These are phyloP conservation scores for Dryas integrifolia DNA, from an alignment of 331 rosid genomes.

Conservation along the genomic window DNA sequence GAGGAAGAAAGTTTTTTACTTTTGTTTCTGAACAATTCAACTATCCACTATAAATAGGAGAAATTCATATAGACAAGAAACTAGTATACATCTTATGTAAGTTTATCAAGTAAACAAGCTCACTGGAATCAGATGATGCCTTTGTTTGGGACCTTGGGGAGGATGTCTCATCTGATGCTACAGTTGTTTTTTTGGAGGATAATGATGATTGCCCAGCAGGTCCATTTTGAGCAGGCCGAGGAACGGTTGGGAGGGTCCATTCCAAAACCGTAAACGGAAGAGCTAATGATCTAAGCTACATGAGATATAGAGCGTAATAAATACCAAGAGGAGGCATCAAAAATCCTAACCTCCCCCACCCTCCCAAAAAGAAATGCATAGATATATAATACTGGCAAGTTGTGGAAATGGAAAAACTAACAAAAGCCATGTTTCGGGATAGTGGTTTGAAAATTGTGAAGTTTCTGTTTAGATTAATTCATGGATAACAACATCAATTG, in stretches of 20 bases:
- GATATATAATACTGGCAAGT: not conserved
- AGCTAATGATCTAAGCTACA: slow-evolving; percentile 99
- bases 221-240: slow-evolving; percentile 56
- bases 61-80: slow-evolving; percentile 27
- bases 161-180: slow-evolving; percentile 50
- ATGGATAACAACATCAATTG: not conserved
- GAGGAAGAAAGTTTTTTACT: slow-evolving; percentile 19
- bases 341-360: slow-evolving; percentile 3
- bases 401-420: not conserved
- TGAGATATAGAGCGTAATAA: slow-evolving; percentile 54
- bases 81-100: slow-evolving; percentile 17
- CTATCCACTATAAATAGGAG: slow-evolving; percentile 23
- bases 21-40: slow-evolving; percentile 25
- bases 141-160: slow-evolving; percentile 33
- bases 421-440: not conserved
- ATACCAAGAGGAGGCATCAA: slow-evolving; percentile 31
- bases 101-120: slow-evolving; percentile 39
- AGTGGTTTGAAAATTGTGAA: not conserved
- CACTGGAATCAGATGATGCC: slow-evolving; percentile 64
- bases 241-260: slow-evolving; percentile 97
- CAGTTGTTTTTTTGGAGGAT: slow-evolving; percentile 41
- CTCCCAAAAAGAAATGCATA: not conserved
- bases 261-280: slow-evolving; percentile 99
- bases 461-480: not conserved
- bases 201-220: slow-evolving; percentile 35